A percentile compares a stretch with the other conserved stretches of the same genome.
Conservation (phyloP, 2,329 filamentous ascomycete genomes). For the Colletotrichum tanaceti region DNA sequence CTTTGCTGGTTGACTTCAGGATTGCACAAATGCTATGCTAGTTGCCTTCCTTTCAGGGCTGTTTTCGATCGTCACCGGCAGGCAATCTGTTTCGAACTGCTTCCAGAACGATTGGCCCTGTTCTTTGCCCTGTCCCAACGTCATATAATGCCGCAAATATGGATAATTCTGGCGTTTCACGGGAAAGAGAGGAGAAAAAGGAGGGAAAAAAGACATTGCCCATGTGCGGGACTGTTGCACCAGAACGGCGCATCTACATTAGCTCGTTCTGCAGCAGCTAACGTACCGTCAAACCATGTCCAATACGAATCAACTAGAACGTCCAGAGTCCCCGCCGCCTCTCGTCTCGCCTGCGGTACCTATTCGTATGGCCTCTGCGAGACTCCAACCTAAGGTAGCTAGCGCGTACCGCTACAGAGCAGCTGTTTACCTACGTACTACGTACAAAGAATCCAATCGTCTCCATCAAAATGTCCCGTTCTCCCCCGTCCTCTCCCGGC, state of each 20-base stretch:
- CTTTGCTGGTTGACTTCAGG: background rate
- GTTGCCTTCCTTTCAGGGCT: background rate
- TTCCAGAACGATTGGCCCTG: background rate
- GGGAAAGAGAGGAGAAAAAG: too few relatives aligned
- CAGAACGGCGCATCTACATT: background rate
- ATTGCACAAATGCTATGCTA: background rate
- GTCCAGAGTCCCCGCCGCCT: background rate
- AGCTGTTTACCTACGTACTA: constrained; percentile 31
- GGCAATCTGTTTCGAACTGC: constrained; percentile 4
- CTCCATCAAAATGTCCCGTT: constrained; percentile 23
- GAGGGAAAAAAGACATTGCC: background rate
- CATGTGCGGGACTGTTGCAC: constrained; percentile 4
- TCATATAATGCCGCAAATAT: background rate
- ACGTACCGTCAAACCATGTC: background rate
- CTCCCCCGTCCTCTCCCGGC: background rate
- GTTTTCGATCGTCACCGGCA: background rate
- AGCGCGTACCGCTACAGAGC: constrained; percentile 24
- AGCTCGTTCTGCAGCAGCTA: constrained; percentile 3
- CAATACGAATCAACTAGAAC: constrained; percentile 6
- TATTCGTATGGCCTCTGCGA: too few relatives aligned
- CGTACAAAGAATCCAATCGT: constrained; percentile 25
- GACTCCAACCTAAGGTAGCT: constrained; percentile 1
- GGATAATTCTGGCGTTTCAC: background rate
- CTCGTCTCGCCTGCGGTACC: background rate
- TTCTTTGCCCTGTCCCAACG: background rate